Conservation (phyloP, 805 yeast genomes). For the Saccharomycopsis guyanensis region DNA sequence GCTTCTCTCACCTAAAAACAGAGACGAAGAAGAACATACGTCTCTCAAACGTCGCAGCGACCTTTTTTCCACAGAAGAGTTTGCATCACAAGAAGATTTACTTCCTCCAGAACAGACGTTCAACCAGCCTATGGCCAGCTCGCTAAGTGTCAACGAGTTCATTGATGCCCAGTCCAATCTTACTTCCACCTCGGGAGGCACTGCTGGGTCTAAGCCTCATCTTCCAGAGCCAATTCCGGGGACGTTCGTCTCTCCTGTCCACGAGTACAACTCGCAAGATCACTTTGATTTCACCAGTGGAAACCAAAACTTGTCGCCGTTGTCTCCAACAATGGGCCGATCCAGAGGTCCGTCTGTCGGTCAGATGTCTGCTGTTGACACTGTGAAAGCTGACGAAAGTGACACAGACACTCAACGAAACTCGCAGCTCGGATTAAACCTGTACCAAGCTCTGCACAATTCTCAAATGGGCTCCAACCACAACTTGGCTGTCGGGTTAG, state of each 20-base stretch:
- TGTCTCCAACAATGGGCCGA: neutral
- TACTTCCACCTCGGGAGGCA: neutral
- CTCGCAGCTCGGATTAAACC: neutral
- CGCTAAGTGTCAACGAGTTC: neutral
- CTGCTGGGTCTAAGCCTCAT: neutral
- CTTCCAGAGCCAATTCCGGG: neutral
- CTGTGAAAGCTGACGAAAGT: neutral
- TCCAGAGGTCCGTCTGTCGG: slow-evolving; percentile 13
- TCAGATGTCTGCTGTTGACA: slow-evolving; percentile 3
- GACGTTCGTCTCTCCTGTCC: neutral
- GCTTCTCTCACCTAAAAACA: slow-evolving; percentile 14
- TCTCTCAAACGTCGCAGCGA: slow-evolving; percentile 11
- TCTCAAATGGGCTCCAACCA: too few relatives aligned
- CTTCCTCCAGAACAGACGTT: neutral
- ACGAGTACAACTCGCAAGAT: neutral
- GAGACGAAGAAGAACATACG: slow-evolving; percentile 11
- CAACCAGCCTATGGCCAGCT: neutral
- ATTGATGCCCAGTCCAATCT: neutral
- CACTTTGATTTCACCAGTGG: neutral
- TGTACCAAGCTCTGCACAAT: neutral
- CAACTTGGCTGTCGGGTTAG: too few relatives aligned
- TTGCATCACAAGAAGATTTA: neutral
- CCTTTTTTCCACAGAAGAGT: neutral
- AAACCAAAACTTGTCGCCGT: neutral
- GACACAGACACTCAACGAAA: neutral